These are phyloP conservation scores for Paramecium primaurelia DNA, from an alignment of 73 alveolate genomes.

Conservation along the genomic window DNA sequence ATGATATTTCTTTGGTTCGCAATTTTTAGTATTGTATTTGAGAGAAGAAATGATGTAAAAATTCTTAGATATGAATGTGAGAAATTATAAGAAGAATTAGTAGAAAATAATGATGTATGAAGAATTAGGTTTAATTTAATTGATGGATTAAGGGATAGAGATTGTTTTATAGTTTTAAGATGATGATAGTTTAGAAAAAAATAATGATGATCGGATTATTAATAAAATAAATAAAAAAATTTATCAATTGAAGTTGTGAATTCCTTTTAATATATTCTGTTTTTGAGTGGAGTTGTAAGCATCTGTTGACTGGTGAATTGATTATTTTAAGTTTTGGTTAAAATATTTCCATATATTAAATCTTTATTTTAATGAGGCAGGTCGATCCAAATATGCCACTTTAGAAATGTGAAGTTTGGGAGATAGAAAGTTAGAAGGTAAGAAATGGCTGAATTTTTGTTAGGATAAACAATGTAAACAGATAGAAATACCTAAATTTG, in stretches of 20 bases:
- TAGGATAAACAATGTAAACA: not conserved
- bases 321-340: not conserved
- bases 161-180: not conserved
- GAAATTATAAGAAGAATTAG: not conserved
- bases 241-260: not conserved
- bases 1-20: not conserved
- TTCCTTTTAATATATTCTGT: not conserved
- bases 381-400: not conserved
- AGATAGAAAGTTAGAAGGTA: not conserved
- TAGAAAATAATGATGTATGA: not conserved
- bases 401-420: not conserved
- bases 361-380: conserved; percentile 21
- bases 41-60: not conserved
- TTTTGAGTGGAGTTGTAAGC: not conserved
- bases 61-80: not conserved
- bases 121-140: not conserved
- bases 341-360: not conserved
- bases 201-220: not conserved
- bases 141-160: not conserved
- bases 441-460: not conserved
- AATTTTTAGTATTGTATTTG: not conserved
- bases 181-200: not conserved
- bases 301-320: not conserved
- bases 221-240: not conserved
- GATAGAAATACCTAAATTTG: not conserved